phyloP scores from a whole-genome alignment of 768 basidiomycete genomes.

The Amanita molliuscula region DNA sequence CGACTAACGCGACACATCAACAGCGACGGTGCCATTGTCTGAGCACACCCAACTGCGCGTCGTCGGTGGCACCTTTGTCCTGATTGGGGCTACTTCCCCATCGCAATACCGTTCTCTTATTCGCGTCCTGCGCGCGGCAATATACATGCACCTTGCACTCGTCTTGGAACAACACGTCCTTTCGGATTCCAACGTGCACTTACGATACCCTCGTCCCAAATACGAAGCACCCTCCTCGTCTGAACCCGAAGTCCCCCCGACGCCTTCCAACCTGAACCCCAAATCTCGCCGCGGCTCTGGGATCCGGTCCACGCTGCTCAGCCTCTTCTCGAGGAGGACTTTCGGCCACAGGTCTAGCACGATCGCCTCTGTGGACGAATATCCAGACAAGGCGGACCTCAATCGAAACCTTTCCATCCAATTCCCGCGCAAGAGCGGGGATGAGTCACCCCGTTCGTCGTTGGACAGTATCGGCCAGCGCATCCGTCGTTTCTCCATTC shows the following conservation, averaged over 20 bases:
- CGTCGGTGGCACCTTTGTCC: constrained; percentile 53
- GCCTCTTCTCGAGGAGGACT: constrained; percentile 27
- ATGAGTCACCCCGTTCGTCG: constrained; percentile 15
- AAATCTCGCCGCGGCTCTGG: constrained; percentile 20
- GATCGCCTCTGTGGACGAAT: constrained; percentile 10
- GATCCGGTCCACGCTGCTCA: constrained; percentile 29
- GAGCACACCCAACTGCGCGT: constrained; percentile 22
- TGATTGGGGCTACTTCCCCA: constrained; percentile 34
- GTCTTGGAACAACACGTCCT: constrained; percentile 53
- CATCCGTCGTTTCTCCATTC: constrained; percentile 29
- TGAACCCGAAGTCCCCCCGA: constrained; percentile 9
- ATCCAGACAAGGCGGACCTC: constrained; percentile 24
- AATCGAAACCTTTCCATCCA: constrained; percentile 6
- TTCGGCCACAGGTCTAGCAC: constrained; percentile 14
- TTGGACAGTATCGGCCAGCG: constrained; percentile 18
- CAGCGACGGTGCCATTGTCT: background rate
- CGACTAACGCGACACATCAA: background rate
- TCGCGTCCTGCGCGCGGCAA: constrained; percentile 38
- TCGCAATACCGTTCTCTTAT: constrained; percentile 32
- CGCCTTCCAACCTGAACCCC: constrained; percentile 5
- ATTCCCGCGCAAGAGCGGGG: constrained; percentile 6
- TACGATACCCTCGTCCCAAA: constrained; percentile 29
- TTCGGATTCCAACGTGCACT: constrained; percentile 34
- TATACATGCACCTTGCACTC: constrained; percentile 48
- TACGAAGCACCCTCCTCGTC: constrained; percentile 17